Base-by-base conservation (phyloP, 306 rosid genomes). In the Cicer pinnatifidum region DNA sequence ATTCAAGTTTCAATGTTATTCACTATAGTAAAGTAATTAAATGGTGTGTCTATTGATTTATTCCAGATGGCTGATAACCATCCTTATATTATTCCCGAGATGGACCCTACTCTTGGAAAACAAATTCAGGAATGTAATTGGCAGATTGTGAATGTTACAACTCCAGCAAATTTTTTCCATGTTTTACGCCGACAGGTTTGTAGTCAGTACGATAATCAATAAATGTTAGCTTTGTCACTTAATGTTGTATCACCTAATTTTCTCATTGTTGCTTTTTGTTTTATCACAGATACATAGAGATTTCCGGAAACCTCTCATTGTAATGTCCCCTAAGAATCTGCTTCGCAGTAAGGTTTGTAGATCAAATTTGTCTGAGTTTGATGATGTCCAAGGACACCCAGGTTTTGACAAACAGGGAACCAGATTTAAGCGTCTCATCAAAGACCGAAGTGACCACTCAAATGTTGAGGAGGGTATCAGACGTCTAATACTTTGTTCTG, bases 361-460 rank as follows among this genome's bases (percentile, higher is more conserved):
- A 81, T 94, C 98, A 61, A 84, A 91, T 82, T 69, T 94, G 78
- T 94, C 98, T 0, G 97, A 94, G 85, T 91, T 94, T 62, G 98
- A 94, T 85, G 98, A 94, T 47, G 93, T 89, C 40, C 86, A 86
- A 86, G 97, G 98, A 70, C 98, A 94, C 82, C 87, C 94, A 33
- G 96, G 98, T 79, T 94, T 91, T 80, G 98, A 94, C 85, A 91
- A 89, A 82, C 97, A 94, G 67, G 98, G 98, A 16, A 94, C 97
- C 80, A 79, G 97, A 84, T 94, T 94, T 82, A 94, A 94, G 82
- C 98, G 96, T 37, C 90, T 94, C 65, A 86, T 94, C 28, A 89
- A 91, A 86, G 97, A 94, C 70, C 92, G 78, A 84, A 91, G 89
- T 79, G 23, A 75, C 44, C 98, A 94, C 73, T 87, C 96, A 63